Percentiles rank a stretch among this genome's conserved stretches.
Evolutionary conservation across 139 green algal genomes (phyloP).

Genomic region (Tetratostichococcus sp.): DNA sequence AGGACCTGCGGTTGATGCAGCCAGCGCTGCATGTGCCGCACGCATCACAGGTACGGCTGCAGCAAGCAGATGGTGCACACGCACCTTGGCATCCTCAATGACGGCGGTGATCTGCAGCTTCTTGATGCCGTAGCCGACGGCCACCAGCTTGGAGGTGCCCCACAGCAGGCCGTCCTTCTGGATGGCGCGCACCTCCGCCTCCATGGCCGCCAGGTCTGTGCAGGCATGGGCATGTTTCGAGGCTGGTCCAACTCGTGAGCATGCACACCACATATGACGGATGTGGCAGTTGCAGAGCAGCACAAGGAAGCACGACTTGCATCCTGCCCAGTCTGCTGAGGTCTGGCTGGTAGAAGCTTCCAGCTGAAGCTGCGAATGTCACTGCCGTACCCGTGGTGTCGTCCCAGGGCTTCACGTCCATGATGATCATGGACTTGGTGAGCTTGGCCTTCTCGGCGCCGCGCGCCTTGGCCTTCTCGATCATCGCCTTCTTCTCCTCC

Average conservation of each 20-base stretch:
- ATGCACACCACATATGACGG: too few species aligned
- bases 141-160: constrained; percentile 52
- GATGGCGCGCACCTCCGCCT: constrained; percentile 47
- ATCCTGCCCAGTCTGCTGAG: too few species aligned
- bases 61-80: too few species aligned
- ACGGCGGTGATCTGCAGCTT: constrained; percentile 70
- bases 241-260: too few species aligned
- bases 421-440: constrained; percentile 57
- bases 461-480: constrained; percentile 32
- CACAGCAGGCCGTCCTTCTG: constrained; percentile 60
- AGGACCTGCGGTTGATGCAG: too few species aligned
- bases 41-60: too few species aligned
- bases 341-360: too few species aligned
- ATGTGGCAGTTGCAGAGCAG: too few species aligned
- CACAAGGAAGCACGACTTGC: too few species aligned
- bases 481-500: constrained; percentile 42
- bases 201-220: constrained; percentile 45
- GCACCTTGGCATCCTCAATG: constrained; percentile 60
- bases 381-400: constrained; percentile 47
- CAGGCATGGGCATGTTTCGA: too few species aligned
- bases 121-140: constrained; percentile 63
- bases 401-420: constrained; percentile 72
- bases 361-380: too few species aligned
- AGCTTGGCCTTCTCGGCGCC: constrained; percentile 38
- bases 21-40: too few species aligned